Evolutionary conservation across 106 monocot genomes (phyloP).

Genomic region (Chionographis japonica): DNA sequence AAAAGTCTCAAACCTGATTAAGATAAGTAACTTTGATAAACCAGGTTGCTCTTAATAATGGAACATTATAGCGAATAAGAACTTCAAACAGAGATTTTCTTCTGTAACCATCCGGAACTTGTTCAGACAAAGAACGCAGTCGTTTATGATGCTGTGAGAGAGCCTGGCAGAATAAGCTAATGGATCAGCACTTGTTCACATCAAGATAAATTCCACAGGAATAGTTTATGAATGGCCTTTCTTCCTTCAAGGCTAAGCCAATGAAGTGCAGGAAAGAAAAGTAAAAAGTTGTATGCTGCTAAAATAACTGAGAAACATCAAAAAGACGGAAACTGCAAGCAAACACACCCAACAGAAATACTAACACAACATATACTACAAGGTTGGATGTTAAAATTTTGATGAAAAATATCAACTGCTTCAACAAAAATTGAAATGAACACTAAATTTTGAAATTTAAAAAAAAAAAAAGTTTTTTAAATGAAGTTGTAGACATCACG

Average conservation of each 20-base stretch:
- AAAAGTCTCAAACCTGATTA: slow-evolving; percentile 65
- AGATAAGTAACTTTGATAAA: slow-evolving; percentile 97
- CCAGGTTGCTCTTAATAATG: slow-evolving; percentile 87
- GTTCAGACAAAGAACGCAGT: slow-evolving; percentile 78
- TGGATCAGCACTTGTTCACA: neutral
- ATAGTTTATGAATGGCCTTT: too few species aligned
- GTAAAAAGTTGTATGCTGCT: too few species aligned
- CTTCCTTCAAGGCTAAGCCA: too few species aligned
- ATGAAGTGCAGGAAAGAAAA: too few species aligned
- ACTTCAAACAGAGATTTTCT: slow-evolving; percentile 88
- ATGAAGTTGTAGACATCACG: neutral
- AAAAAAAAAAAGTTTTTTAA: neutral
- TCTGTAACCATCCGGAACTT: slow-evolving; percentile 94
- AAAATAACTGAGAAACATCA: too few species aligned
- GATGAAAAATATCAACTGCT: neutral
- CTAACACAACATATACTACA: too few species aligned
- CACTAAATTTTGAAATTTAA: neutral
- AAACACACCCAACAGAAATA: too few species aligned
- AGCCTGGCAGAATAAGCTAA: slow-evolving; percentile 39
- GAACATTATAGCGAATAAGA: slow-evolving; percentile 82
- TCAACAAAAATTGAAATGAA: neutral
- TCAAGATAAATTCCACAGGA: too few species aligned
- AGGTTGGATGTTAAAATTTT: too few species aligned
- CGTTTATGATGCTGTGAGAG: slow-evolving; percentile 73
- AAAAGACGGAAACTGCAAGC: too few species aligned